Base-by-base conservation (phyloP, 1,284 basidiomycete genomes). In the Peniophora sp. region DNA sequence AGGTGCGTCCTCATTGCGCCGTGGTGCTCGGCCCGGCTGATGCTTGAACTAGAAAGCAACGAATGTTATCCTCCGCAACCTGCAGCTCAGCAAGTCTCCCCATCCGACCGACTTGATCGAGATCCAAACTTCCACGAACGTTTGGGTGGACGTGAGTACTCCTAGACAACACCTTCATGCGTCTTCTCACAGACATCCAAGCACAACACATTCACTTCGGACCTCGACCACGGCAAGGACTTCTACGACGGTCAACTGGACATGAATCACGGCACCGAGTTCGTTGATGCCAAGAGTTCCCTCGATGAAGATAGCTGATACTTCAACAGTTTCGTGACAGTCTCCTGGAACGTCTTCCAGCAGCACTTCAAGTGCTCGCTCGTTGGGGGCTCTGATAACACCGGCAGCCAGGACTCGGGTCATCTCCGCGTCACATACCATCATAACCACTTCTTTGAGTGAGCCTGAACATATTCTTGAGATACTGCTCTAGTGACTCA, bases 191-290 rank as follows among this genome's bases (percentile, higher is more conserved):
- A 5, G 27, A 6, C 12, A 32, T 32, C n/a, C n/a, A n/a, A 32
- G 27, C 27, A 32, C 27, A 32, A 32, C 27, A 32, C 27, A 47
- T 52, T 52, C 39, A 41, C 48, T 22, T 52, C 51, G 3, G 51
- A 52, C 27, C 41, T 52, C n/a, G 51, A 52, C 43, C 51, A 52
- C 24, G 57, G 53, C 48, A 59, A 61, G 49, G 58, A 61, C 50
- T 58, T 54, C 45, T 63, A 62, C 50, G 61, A 62, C 47, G 61
- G 61, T 17, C 53, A 55, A 47, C 57, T 59, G 39, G 60, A 60
- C 32, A 56, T 58, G 54, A 51, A 55, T 47, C 58, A 59, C 49
- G 58, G 54, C 3, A 57, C 57, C 12, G 59, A 61, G 55, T 59
- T 24, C n/a, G 58, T 50, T 11, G 39, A 20, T 15, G n/a, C n/a